These are phyloP conservation scores for Plasmodium coatneyi DNA, from an alignment of 169 alveolate species.

Conservation along the genomic window DNA sequence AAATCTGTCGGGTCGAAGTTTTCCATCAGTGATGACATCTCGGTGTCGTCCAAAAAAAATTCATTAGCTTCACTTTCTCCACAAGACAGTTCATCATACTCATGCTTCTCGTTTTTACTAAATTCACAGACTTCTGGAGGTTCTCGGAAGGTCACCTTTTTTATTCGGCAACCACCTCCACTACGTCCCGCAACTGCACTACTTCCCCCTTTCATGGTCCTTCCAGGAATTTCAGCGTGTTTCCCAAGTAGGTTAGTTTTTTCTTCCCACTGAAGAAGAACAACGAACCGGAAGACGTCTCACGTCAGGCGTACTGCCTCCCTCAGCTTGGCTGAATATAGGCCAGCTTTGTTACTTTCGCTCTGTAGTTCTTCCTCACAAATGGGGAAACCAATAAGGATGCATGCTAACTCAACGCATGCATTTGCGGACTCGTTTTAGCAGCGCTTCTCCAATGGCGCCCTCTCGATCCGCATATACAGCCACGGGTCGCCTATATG, in stretches of 20 bases:
- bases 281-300: background rate
- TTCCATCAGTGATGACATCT: conserved; percentile 16
- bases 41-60: background rate
- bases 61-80: background rate
- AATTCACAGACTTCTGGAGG: background rate
- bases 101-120: conserved; percentile 47
- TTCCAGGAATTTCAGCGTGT: background rate
- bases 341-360: background rate
- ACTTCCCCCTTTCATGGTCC: background rate
- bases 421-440: background rate
- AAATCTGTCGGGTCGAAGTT: conserved; percentile 57
- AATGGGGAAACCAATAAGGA: background rate
- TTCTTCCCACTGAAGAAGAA: background rate
- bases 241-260: background rate
- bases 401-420: background rate
- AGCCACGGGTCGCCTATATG: background rate
- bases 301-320: background rate
- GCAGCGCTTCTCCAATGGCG: background rate
- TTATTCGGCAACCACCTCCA: background rate
- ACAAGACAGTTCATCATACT: conserved; percentile 13
- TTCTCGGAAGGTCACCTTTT: conserved; percentile 44
- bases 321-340: background rate
- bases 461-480: background rate
- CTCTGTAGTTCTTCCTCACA: background rate
- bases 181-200: background rate